phyloP scores from a whole-genome alignment of 768 basidiomycete genomes.

The Russula lepida region DNA sequence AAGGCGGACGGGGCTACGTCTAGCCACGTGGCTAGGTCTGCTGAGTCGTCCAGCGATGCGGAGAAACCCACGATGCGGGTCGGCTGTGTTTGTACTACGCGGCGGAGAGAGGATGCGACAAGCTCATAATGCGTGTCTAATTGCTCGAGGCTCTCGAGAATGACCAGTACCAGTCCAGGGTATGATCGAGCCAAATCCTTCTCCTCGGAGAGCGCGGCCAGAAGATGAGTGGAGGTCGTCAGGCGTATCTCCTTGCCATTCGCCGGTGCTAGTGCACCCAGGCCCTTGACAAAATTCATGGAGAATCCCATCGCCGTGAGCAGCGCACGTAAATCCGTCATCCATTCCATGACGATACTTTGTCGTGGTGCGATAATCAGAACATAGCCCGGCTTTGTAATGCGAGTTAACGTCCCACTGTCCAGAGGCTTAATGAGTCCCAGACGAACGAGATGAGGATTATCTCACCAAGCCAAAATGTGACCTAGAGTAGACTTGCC shows the following conservation, averaged over 20 bases:
- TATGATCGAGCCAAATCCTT: constrained; percentile 23
- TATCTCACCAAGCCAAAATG: constrained; percentile 60
- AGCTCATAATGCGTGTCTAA: constrained; percentile 79
- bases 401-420: constrained; percentile 49
- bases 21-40: constrained; percentile 79
- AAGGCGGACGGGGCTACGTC: constrained; percentile 52
- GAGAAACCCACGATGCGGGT: constrained; percentile 74
- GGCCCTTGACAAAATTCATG: constrained; percentile 29
- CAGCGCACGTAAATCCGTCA: constrained; percentile 42
- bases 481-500: constrained; percentile 76
- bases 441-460: neutral
- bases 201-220: constrained; percentile 35
- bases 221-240: constrained; percentile 44
- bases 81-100: constrained; percentile 49
- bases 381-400: constrained; percentile 41
- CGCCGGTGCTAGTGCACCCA: constrained; percentile 30
- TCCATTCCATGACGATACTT: constrained; percentile 46
- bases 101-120: constrained; percentile 61
- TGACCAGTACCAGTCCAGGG: constrained; percentile 48
- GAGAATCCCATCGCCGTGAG: constrained; percentile 35
- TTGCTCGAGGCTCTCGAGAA: constrained; percentile 82
- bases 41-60: constrained; percentile 70
- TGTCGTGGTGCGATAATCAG: constrained; percentile 57
- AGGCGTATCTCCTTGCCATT: constrained; percentile 45
- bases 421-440: constrained; percentile 17